Evolutionary conservation across 2,329 filamentous ascomycete genomes (phyloP), one percentile per base, ranked within the genome.

Genomic region (Juglanconis sp.): DNA sequence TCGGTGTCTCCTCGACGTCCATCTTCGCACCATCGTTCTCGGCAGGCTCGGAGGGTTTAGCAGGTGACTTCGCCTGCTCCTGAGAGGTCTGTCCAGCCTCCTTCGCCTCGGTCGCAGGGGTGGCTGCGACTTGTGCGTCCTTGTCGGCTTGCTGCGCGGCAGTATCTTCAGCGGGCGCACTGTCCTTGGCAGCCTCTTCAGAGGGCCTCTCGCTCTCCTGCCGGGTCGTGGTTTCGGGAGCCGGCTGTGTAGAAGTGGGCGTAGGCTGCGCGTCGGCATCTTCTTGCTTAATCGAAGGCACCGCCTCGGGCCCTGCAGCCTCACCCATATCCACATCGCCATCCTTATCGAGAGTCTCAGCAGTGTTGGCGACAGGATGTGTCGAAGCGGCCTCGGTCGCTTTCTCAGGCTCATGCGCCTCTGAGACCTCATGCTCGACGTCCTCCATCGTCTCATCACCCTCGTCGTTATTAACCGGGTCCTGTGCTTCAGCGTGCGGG

Each of bases 271-370:
- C 60, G 53, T 76, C 72, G 5, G 61, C 63, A 5, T 78, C 75
- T 44, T 77, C 75, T 46, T 74, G 69, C 57, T 77, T 75, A 36
- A 76, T 73, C 10, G 68, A 65, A 17, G 72, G 66, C 5, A 65
- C 59, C 59, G 70, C 71, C 9, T 71, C 67, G 2, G 63, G 61
- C 3, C 70, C 62, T 1, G 69, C 68, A 2, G 74, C 65, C 49
- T 77, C 77, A 1, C 72, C 72, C 80, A 84, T 84, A 8, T 80
- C 79, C 9, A 83, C 72, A 65, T 83, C 80, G 15, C 79, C 80
- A 59, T 83, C 80, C 2, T 71, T 71, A 32, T 82, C 80, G 4
- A 76, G 68, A 30, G 72, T 73, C 4, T 67, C 62, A 17, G 70
- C 70, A 32, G 64, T 40, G 53, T 32, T 48, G 7, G 61, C 34